Percentiles rank a stretch among this genome's conserved stretches.
phyloP scores from a whole-genome alignment of 345 rosid genomes.

The Gossypium herbaceum region DNA sequence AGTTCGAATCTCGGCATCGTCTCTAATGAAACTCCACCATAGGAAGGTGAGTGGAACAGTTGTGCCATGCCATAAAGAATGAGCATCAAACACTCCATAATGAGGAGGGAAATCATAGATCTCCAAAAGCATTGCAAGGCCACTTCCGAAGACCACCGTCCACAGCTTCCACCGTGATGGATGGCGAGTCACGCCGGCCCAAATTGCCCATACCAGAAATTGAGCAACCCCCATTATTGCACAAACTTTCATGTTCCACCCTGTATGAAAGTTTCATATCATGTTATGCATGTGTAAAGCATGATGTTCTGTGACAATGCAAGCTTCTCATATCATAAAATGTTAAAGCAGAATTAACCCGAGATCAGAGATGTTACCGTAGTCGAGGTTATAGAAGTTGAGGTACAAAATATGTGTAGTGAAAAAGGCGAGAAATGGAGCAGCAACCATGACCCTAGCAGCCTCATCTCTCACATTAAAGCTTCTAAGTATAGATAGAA shows the following conservation, averaged over 20 bases:
- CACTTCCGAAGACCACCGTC: conserved; percentile 61
- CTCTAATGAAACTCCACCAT: conserved; percentile 81
- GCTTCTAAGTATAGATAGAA: conserved; percentile 51
- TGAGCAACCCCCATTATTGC: conserved; percentile 13
- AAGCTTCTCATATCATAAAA: background rate
- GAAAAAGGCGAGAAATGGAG: conserved; percentile 65
- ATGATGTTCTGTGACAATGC: background rate
- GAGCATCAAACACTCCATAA: conserved; percentile 60
- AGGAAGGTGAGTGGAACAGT: conserved; percentile 53
- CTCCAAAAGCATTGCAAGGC: conserved; percentile 65
- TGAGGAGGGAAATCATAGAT: conserved; percentile 72
- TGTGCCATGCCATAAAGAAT: conserved; percentile 66
- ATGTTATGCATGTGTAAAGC: background rate
- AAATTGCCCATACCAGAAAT: conserved; percentile 63
- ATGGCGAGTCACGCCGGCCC: conserved; percentile 57
- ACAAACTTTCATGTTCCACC: conserved; percentile 1
- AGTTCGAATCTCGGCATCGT: conserved; percentile 55
- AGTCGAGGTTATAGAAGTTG: conserved; percentile 53
- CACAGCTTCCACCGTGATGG: conserved; percentile 66
- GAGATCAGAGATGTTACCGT: conserved; percentile 35
- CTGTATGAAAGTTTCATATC: background rate
- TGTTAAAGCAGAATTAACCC: background rate
- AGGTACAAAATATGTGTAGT: conserved; percentile 69
- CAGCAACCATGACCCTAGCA: conserved; percentile 66
- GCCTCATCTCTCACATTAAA: conserved; percentile 64